phyloP scores from a whole-genome alignment of 305 asterid species.

The Euphrasia arctica region DNA sequence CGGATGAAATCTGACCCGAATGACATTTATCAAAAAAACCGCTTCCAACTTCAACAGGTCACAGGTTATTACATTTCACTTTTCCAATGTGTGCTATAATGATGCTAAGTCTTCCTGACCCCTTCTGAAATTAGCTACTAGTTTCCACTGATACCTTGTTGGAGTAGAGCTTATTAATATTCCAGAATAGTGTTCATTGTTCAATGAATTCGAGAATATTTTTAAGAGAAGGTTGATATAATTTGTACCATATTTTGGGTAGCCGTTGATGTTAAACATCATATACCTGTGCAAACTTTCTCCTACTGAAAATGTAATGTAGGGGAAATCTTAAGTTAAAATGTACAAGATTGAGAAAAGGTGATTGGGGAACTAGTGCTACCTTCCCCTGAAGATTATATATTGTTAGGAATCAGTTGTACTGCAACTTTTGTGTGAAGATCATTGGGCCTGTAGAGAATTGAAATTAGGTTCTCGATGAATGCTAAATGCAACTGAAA shows the following conservation, averaged over 20 bases:
- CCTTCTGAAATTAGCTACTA: neutral
- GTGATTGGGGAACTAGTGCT: conserved; percentile 19
- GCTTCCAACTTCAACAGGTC: conserved; percentile 77
- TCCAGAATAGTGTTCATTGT: conserved; percentile 11
- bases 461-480: conserved; percentile 3
- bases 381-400: conserved; percentile 7
- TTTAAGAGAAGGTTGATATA: conserved; percentile 11
- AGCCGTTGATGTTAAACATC: too few species aligned
- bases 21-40: conserved; percentile 68
- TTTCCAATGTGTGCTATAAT: conserved; percentile 12
- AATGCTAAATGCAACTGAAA: conserved; percentile 7
- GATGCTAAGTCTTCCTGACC: conserved; percentile 7
- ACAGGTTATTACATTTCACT: conserved; percentile 45
- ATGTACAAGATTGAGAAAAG: conserved; percentile 6
- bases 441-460: neutral
- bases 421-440: conserved; percentile 13
- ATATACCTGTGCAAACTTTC: too few species aligned
- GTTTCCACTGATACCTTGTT: conserved; percentile 3
- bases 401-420: neutral
- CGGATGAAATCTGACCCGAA: conserved; percentile 76
- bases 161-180: neutral
- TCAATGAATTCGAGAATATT: conserved; percentile 12
- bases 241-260: neutral
- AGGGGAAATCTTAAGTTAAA: neutral
- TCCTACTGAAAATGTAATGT: neutral